A percentile compares a stretch with the other conserved stretches of the same genome.
These are phyloP conservation scores for Cenchrus americanus DNA, from an alignment of 176 grass and related monocot genomes.

Conservation along the genomic window DNA sequence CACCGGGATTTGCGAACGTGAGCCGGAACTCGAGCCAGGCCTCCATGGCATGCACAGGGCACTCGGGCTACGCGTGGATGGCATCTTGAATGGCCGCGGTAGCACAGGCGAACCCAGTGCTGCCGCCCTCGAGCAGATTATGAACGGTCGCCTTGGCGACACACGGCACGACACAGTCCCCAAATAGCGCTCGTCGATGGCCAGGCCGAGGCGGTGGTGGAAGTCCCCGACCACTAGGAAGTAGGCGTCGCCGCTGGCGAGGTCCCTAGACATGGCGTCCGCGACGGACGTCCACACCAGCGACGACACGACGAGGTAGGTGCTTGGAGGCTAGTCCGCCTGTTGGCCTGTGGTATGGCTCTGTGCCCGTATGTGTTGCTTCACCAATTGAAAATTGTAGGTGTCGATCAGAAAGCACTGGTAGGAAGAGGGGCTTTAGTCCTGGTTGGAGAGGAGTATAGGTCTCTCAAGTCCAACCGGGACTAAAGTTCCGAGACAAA, in stretches of 20 bases:
- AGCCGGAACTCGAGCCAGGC: neutral
- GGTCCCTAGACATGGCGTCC: neutral
- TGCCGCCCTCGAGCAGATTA: slow-evolving; percentile 3
- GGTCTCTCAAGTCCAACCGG: too few relatives aligned
- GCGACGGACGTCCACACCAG: slow-evolving; percentile 41
- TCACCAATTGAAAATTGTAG: slow-evolving; percentile 4
- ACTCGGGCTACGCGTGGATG: neutral
- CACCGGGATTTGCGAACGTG: too few relatives aligned
- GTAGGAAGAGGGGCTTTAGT: too few relatives aligned
- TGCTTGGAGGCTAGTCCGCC: neutral
- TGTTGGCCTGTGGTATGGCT: neutral
- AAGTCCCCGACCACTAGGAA: slow-evolving; percentile 21
- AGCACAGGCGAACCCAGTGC: neutral
- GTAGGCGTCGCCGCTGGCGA: neutral
- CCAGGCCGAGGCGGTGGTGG: slow-evolving; percentile 12
- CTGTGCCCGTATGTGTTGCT: neutral
- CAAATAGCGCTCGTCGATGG: slow-evolving; percentile 42
- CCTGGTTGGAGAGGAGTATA: too few relatives aligned
- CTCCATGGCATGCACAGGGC: neutral
- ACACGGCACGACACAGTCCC: slow-evolving; percentile 45
- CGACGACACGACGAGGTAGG: slow-evolving; percentile 33
- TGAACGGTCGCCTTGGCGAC: neutral
- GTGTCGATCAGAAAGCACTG: neutral
- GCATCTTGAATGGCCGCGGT: slow-evolving; percentile 20
- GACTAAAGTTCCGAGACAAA: too few relatives aligned